Evolutionary conservation across 345 rosid species (phyloP), one percentile per base, ranked within the genome.

Genomic region (Conringia planisiliqua): DNA sequence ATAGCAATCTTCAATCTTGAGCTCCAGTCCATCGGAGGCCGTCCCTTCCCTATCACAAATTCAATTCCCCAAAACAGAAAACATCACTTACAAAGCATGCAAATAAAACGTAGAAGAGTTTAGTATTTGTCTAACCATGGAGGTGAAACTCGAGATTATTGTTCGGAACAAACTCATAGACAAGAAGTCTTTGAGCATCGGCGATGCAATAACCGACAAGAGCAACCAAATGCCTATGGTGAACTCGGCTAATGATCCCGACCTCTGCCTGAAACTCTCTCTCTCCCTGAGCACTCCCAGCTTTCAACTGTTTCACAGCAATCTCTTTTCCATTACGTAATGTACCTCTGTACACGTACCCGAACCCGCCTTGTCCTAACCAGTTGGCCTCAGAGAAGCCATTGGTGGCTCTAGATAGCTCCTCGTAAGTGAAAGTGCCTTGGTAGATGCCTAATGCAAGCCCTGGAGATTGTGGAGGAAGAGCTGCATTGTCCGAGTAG

Each of bases 341-440:
- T 36, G 82, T 80, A 50, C 96, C 96, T 56, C 26, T 88, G 57
- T 79, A 83, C 33, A 86, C 96, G 7, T 80, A 80, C 32, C 92
- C 90, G 57, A 86, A 88, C 30, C 96, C 96, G 10, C 96, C 92
- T 76, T 86, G 86, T 26, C 96, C 91, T 3, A 90, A 81, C 54
- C 81, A 82, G 44, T 90, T 90, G 2, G 90, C 74, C 7, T 84
- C 87, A 16, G 88, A 90, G 79, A 90, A 90, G 0, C 85, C 90
- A 72, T 82, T 75, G 1, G 89, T 88, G 46, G 96, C 96, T 75
- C 79, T 78, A 9, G 75, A 67, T 33, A 90, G 64, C 73, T 86
- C 87, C 60, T 85, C 87, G 7, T 81, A 85, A 1, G 88, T 78
- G 68, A 85, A 86, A 35, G 75, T 79, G 71, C 88, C 86, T 81